These are phyloP conservation scores for Chaetomium strumarium DNA, from an alignment of 2,329 filamentous ascomycete species.

Conservation along the genomic window DNA sequence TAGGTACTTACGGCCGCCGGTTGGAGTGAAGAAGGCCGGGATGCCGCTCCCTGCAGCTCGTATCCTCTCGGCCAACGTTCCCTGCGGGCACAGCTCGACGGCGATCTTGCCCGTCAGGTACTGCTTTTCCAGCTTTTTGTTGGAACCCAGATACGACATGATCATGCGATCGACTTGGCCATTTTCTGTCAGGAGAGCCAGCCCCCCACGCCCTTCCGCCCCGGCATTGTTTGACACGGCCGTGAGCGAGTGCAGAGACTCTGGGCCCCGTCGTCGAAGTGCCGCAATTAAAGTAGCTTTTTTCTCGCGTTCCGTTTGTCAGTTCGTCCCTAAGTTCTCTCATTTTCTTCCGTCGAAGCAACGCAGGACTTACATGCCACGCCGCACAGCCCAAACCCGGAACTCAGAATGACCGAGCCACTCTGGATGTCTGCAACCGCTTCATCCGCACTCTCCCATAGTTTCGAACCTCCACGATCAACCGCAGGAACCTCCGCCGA, in stretches of 20 bases:
- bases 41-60: conserved; percentile 70
- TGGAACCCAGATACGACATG: conserved; percentile 69
- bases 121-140: conserved; percentile 68
- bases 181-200: conserved; percentile 61
- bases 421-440: conserved; percentile 67
- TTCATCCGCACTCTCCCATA: conserved; percentile 53
- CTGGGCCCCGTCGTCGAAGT: conserved; percentile 53
- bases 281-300: conserved; percentile 59
- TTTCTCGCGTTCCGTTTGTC: neutral
- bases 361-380: conserved; percentile 51
- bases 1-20: conserved; percentile 53
- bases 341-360: neutral
- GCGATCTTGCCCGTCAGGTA: conserved; percentile 70
- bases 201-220: conserved; percentile 59
- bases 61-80: conserved; percentile 66
- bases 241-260: conserved; percentile 61
- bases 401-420: conserved; percentile 65
- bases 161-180: conserved; percentile 69
- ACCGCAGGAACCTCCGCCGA: conserved; percentile 8
- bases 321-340: neutral
- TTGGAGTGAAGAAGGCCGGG: conserved; percentile 75
- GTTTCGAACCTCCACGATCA: conserved; percentile 38
- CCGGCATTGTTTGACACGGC: conserved; percentile 80
- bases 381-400: conserved; percentile 78
- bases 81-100: conserved; percentile 71